Evolutionary conservation across 805 yeast species (phyloP), one percentile per base, ranked within the genome.

Genomic region (Ogataea nitratoaversa): DNA sequence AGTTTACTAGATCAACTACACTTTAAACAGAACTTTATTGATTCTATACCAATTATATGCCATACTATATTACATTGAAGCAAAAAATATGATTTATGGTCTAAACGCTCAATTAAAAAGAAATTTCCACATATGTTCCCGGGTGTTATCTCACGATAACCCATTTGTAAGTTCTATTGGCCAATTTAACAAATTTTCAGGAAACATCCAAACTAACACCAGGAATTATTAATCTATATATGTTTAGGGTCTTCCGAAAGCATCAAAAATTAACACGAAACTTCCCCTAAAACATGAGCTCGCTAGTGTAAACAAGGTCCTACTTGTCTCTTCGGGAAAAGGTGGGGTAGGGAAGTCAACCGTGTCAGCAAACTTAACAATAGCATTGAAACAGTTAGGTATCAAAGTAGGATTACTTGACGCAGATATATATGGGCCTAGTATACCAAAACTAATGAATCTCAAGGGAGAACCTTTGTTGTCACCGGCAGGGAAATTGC

Each of bases 301-400:
- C 24, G 75, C 81, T 0, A 75, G 75, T n/a, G 91, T 84, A 2
- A 62, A 67, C 7, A 78, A 72, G 37, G 70, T 85, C 2, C 46
- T 87, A 1, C 68, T 85, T 2, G 89, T 84, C 0, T 71, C 88
- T 0, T 81, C 89, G 2, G 87, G 86, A 3, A 84, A 84, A 55
- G 91, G 91, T 3, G 91, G 91, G 0, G 91, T 84, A 9, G 91
- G 91, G 0, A 84, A 84, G 55, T 81, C 89, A 2, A 84, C 91
- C 0, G 85, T 84, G 1, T 65, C 82, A 1, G 79, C 78, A 7
- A 87, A 87, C 50, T 49, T 82, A 9, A 90, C 95, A 0, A 54
- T 82, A 28, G 74, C 86, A 0, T 59, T 87, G 36, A 74, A 74
- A 30, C 54, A 66, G 20, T 53, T 62, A 22, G 84, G 84, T 1